phyloP scores from a whole-genome alignment of 2,329 filamentous ascomycete genomes.

The Camillea tinctor region DNA sequence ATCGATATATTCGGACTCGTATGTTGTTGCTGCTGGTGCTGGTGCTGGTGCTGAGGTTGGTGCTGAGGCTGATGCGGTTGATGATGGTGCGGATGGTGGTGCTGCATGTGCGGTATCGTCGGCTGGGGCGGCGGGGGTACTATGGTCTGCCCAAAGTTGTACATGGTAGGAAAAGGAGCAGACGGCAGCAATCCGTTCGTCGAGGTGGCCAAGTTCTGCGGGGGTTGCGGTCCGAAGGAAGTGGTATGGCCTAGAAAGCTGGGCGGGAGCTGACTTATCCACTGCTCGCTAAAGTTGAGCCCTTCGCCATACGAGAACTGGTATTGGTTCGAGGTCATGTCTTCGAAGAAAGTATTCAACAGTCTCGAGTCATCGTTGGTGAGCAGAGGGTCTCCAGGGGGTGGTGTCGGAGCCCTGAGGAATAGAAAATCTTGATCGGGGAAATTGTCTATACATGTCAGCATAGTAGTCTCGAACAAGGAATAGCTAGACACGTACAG shows the following conservation, averaged over 20 bases:
- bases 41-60: conserved; percentile 14
- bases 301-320: conserved; percentile 52
- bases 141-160: conserved; percentile 24
- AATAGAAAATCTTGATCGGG: conserved; percentile 32
- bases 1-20: conserved; percentile 17
- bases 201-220: conserved; percentile 27
- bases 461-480: conserved; percentile 8
- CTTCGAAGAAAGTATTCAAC: conserved; percentile 58
- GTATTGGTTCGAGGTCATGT: conserved; percentile 51
- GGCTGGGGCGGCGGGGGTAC: conserved; percentile 31
- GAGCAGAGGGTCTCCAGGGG: conserved; percentile 64
- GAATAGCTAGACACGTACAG: conserved; percentile 50
- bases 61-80: conserved; percentile 15
- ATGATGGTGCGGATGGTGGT: conserved; percentile 7
- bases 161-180: conserved; percentile 27
- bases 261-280: conserved; percentile 58
- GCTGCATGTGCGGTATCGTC: conserved; percentile 8
- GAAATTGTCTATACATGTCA: conserved; percentile 23
- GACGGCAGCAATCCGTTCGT: conserved; percentile 29
- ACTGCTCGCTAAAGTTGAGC: conserved; percentile 49
- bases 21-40: conserved; percentile 19
- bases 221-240: conserved; percentile 56
- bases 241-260: conserved; percentile 65
- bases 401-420: conserved; percentile 58
- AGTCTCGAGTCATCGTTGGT: conserved; percentile 60